These are phyloP conservation scores for Medicago ruthenica DNA, from an alignment of 306 rosid genomes.

Conservation along the genomic window DNA sequence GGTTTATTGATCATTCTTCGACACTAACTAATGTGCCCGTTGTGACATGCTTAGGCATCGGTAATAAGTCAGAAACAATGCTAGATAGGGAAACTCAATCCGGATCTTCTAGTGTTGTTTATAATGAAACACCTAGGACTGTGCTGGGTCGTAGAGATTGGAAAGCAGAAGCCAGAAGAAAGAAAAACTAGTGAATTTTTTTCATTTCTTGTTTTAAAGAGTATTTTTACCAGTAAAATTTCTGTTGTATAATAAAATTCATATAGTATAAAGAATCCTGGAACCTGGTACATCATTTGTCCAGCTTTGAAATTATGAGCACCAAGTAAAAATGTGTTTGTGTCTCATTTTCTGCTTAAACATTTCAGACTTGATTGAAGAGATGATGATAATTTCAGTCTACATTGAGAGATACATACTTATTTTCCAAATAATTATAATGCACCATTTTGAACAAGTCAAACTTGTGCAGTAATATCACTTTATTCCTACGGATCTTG, in stretches of 20 bases:
- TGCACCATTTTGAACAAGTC: too few relatives aligned
- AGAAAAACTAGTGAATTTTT: slow-evolving; percentile 50
- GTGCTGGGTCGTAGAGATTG: slow-evolving; percentile 70
- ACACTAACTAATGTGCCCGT: slow-evolving; percentile 45
- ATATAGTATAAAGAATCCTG: slow-evolving; percentile 42
- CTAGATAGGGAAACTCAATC: slow-evolving; percentile 43
- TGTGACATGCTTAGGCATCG: slow-evolving; percentile 42
- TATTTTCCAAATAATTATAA: too few relatives aligned
- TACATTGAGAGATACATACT: too few relatives aligned
- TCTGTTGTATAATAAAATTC: slow-evolving; percentile 41
- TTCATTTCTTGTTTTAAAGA: slow-evolving; percentile 3
- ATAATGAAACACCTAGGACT: slow-evolving; percentile 50
- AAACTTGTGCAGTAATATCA: too few relatives aligned
- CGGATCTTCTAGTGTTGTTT: slow-evolving; percentile 44
- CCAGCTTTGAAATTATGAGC: slow-evolving; percentile 25
- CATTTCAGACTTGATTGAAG: slow-evolving; percentile 7
- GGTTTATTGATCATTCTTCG: slow-evolving; percentile 42
- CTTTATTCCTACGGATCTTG: too few relatives aligned
- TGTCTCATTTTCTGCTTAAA: slow-evolving; percentile 38
- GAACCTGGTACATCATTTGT: slow-evolving; percentile 30
- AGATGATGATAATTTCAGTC: too few relatives aligned
- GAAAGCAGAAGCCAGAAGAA: slow-evolving; percentile 95
- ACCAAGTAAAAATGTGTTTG: background rate
- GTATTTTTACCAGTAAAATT: slow-evolving; percentile 11
- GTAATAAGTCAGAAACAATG: slow-evolving; percentile 45